Conservation (phyloP, 345 rosid species). For the Abelmoschus esculentus region DNA sequence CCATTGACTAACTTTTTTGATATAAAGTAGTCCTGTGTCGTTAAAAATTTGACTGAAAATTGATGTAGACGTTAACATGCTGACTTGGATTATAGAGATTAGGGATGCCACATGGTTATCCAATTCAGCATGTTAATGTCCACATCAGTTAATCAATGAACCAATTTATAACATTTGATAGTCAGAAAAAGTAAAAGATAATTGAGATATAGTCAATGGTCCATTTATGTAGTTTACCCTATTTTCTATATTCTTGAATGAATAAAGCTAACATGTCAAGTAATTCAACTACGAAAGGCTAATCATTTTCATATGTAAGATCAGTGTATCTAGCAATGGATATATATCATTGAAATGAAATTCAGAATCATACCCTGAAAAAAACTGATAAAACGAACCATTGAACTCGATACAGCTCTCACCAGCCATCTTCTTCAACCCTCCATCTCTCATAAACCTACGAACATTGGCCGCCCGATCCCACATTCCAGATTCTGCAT, state of each 20-base stretch:
- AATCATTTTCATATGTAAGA: slow-evolving; percentile 36
- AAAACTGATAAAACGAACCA: slow-evolving; percentile 51
- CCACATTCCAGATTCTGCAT: slow-evolving; percentile 79
- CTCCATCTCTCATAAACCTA: slow-evolving; percentile 43
- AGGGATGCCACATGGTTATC: too few species aligned
- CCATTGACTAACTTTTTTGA: too few species aligned
- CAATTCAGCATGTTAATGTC: too few species aligned
- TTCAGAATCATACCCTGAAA: slow-evolving; percentile 49
- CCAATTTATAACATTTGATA: too few species aligned
- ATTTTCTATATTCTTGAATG: background rate
- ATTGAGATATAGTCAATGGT: too few species aligned
- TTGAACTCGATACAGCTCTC: slow-evolving; percentile 59
- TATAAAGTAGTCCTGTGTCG: too few species aligned
- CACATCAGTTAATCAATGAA: too few species aligned
- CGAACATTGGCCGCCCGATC: slow-evolving; percentile 56
- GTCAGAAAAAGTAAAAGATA: too few species aligned
- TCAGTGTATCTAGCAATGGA: slow-evolving; percentile 36
- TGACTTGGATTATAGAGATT: too few species aligned
- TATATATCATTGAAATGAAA: slow-evolving; percentile 25
- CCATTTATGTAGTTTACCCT: too few species aligned
- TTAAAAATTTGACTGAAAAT: too few species aligned
- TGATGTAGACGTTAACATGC: too few species aligned
- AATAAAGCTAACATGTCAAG: background rate
- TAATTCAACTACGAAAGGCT: slow-evolving; percentile 4
- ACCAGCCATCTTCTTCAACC: slow-evolving; percentile 59